Evolutionary conservation across 371 early-diverging fungal species (phyloP), one percentile per base, ranked within the genome.

Genomic region (Mucor circinelloides): DNA sequence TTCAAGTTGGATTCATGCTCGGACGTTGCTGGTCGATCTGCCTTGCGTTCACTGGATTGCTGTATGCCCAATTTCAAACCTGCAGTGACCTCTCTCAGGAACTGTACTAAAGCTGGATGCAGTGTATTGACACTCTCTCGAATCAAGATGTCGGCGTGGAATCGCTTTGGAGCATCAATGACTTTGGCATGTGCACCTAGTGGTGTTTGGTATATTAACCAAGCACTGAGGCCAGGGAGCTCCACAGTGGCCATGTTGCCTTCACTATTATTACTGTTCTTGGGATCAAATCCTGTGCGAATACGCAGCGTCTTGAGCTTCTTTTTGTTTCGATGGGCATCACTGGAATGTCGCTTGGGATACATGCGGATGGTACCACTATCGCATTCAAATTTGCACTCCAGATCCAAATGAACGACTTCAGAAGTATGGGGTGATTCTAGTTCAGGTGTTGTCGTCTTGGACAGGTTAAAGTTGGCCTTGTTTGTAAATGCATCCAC

Each of bases 81-180:
- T 2, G 87, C 73, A 5, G 83, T 75, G 4, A 91, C 78, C 42
- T 94, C 92, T 59, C 85, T 81, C 64, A 91, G 82, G 70, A 94
- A 93, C 15, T 85, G 85, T 2, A 93, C 83, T 21, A 93, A 76
- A 0, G 91, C 87, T 1, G 94, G 94, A 64, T 91, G 89, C n/a
- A 94, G 70, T 1, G 82, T 85, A 63, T 94, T 94, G 42, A 88
- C 84, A 61, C 93, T 92, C 30, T 91, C 87, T 67, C 89, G 91
- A 61, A 94, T 89, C 46, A 85, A 68, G 12, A 93, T 77, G 63
- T 92, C 91, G 10, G 87, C 79, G 72, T 93, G 90, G 23, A 90
- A 67, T 19, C 83, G 80, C 9, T 82, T 82, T 0, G 87, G 80
- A 0, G 76, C 68, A 30, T 80, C 76, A 0, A 36, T 32, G 0